Conservation (phyloP, 2,329 filamentous ascomycete genomes). For the Ophiostoma pallidulum region DNA sequence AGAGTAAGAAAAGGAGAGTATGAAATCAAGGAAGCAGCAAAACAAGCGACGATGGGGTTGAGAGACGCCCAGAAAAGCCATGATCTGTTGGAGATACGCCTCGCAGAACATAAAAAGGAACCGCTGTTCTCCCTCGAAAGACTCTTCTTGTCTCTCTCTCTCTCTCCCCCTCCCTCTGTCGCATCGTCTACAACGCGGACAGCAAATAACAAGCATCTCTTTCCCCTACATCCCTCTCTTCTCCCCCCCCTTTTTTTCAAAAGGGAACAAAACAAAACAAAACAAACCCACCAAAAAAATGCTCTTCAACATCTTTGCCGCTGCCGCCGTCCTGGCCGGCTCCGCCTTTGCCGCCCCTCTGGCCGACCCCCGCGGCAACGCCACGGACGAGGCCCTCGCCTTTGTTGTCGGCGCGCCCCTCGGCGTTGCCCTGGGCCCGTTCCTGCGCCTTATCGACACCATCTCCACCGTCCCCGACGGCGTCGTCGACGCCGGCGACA, state of each 20-base stretch:
- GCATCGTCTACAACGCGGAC: not conserved
- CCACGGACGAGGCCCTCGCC: not conserved
- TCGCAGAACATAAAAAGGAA: constrained; percentile 1
- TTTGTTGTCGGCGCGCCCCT: constrained; percentile 8
- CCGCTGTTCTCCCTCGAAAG: not conserved
- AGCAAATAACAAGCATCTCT: not conserved
- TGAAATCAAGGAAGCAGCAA: not conserved
- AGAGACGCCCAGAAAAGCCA: not conserved
- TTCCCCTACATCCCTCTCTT: not conserved
- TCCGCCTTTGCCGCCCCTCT: constrained; percentile 1
- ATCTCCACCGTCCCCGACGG: constrained; percentile 3
- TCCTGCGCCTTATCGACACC: constrained; percentile 7
- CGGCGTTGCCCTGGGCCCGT: constrained; percentile 3
- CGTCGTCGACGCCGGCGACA: constrained; percentile 7
- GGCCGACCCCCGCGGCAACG: not conserved
- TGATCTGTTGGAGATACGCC: not conserved
- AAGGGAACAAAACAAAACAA: not conserved
- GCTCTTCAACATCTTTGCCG: constrained; percentile 1
- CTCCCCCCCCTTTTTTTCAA: not conserved
- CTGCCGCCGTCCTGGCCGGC: not conserved
- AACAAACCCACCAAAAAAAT: not conserved
- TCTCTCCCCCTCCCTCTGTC: not conserved
- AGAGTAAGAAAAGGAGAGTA: not conserved
- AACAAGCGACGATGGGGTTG: not conserved
- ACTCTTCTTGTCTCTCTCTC: not conserved